Evolutionary conservation across 1,284 basidiomycete genomes (phyloP).

Genomic region (Cutaneotrichosporon mucoides): DNA sequence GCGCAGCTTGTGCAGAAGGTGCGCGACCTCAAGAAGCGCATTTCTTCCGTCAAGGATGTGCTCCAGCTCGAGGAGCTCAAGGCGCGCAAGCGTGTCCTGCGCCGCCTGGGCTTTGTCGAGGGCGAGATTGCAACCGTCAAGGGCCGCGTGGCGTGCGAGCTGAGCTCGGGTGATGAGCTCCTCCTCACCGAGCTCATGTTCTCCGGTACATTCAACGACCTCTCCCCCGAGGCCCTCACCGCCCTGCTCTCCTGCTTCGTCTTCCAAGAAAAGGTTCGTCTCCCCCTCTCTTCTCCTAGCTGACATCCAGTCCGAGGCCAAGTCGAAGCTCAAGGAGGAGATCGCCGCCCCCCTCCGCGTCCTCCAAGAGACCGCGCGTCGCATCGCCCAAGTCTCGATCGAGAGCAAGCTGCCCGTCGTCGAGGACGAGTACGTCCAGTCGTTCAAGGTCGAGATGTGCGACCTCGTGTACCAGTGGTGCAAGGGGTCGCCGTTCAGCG

Average conservation of each 20-base stretch:
- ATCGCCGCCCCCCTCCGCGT: constrained; percentile 84
- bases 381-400: constrained; percentile 92
- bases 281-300: no score
- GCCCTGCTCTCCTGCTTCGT: constrained; percentile 94
- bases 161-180: constrained; percentile 94
- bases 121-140: constrained; percentile 97
- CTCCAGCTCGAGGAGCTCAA: constrained; percentile 97
- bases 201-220: constrained; percentile 88
- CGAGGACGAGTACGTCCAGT: constrained; percentile 93
- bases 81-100: constrained; percentile 86
- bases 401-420: constrained; percentile 84
- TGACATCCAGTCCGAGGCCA: constrained; percentile 67
- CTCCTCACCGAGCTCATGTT: constrained; percentile 96
- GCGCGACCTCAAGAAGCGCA: constrained; percentile 72
- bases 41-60: constrained; percentile 84
- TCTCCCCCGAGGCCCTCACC: constrained; percentile 88
- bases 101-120: constrained; percentile 84
- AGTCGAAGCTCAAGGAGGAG: constrained; percentile 82
- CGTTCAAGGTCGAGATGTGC: constrained; percentile 98
- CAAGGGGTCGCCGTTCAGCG: constrained; percentile 90
- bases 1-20: constrained; percentile 67
- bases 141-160: constrained; percentile 97
- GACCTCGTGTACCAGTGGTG: constrained; percentile 97
- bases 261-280: constrained; percentile 74
- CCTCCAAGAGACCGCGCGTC: constrained; percentile 90